A percentile compares a stretch with the other conserved stretches of the same genome.
phyloP scores from a whole-genome alignment of 179 eudicot genomes.

The Vitellaria paradoxa region DNA sequence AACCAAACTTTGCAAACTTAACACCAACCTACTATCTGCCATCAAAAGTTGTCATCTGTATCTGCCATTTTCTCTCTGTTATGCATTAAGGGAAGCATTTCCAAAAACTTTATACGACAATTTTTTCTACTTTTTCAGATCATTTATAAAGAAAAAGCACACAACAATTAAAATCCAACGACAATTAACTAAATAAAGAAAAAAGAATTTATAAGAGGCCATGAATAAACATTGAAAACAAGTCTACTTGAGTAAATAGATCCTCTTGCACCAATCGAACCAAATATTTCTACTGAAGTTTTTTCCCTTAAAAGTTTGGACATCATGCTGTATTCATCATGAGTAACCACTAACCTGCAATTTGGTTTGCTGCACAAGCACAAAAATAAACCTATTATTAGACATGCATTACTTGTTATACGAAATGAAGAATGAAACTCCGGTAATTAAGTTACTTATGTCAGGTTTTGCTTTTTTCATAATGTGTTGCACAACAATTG shows the following conservation, averaged over 20 bases:
- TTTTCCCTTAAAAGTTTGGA: slow-evolving; percentile 66
- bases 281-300: slow-evolving; percentile 91
- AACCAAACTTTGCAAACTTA: too few relatives aligned
- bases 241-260: slow-evolving; percentile 81
- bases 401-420: neutral
- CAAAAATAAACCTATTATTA: slow-evolving; percentile 6
- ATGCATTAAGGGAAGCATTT: neutral
- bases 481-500: neutral
- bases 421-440: neutral
- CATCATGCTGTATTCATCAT: slow-evolving; percentile 94
- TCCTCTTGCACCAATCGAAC: slow-evolving; percentile 99
- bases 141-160: neutral
- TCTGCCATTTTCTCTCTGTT: neutral
- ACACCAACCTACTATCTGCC: too few relatives aligned
- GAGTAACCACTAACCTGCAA: slow-evolving; percentile 79
- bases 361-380: slow-evolving; percentile 53
- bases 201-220: neutral
- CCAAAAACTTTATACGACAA: neutral
- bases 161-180: neutral
- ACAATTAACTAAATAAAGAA: neutral
- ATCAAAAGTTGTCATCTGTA: too few relatives aligned
- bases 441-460: neutral
- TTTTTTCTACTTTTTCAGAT: neutral
- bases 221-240: slow-evolving; percentile 1
- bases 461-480: neutral